Evolutionary conservation across 345 rosid species (phyloP).

Genomic region (Durio zibethinus): DNA sequence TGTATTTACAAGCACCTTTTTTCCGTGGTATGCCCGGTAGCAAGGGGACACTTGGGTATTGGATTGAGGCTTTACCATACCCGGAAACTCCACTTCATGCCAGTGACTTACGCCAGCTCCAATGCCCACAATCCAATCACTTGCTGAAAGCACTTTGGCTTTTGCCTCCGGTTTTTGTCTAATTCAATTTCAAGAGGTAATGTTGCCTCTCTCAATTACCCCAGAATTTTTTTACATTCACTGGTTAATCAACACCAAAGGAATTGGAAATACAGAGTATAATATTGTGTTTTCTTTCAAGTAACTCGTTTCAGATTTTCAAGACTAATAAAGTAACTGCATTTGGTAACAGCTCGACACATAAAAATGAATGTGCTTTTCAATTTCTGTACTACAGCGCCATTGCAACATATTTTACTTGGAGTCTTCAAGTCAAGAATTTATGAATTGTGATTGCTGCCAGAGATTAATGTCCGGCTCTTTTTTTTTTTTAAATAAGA

Average conservation of each 20-base stretch:
- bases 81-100: not conserved
- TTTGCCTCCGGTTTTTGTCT: not conserved
- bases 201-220: not conserved
- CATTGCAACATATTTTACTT: not conserved
- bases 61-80: conserved; percentile 1
- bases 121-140: not conserved
- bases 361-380: not conserved
- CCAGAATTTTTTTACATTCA: not conserved
- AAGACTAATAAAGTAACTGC: not conserved
- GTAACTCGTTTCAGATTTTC: not conserved
- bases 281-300: not conserved
- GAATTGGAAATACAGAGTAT: not conserved
- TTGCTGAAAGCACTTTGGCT: not conserved
- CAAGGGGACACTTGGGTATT: not conserved
- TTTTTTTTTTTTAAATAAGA: too few relatives aligned
- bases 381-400: not conserved
- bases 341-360: not conserved
- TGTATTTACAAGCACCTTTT: too few relatives aligned
- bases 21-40: not conserved
- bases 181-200: conserved; percentile 1
- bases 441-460: not conserved
- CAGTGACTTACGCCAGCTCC: not conserved
- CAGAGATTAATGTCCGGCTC: conserved; percentile 15
- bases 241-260: not conserved
- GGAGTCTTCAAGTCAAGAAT: not conserved